phyloP scores from a whole-genome alignment of 2,329 filamentous ascomycete species.

The Ophiostoma pallidulum region DNA sequence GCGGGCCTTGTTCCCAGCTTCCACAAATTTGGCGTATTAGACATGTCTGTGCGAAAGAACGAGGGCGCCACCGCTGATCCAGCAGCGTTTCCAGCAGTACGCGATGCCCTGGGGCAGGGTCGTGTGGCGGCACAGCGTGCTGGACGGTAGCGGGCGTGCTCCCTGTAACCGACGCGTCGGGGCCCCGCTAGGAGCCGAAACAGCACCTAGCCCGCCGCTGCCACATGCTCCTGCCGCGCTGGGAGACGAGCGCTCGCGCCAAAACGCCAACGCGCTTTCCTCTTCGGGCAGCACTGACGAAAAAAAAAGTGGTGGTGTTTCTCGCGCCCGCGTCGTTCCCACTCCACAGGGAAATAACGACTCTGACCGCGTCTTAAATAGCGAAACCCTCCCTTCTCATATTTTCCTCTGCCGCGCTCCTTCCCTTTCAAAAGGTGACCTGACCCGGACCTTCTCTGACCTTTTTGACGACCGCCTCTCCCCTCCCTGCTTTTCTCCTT shows the following conservation, averaged over 20 bases:
- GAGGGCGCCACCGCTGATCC: no score
- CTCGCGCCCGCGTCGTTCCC: slow-evolving; percentile 17
- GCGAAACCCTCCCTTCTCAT: slow-evolving; percentile 12
- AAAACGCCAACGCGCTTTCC: slow-evolving; percentile 19
- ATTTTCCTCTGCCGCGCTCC: slow-evolving; percentile 4
- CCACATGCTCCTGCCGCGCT: slow-evolving; percentile 1
- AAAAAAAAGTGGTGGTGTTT: no score
- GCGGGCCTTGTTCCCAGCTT: no score
- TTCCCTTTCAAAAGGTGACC: slow-evolving; percentile 1
- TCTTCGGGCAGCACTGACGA: slow-evolving; percentile 1
- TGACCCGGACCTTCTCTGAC: slow-evolving; percentile 2
- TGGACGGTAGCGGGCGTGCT: neutral
- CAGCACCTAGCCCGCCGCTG: neutral
- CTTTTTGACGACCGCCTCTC: slow-evolving; percentile 8
- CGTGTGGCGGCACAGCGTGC: slow-evolving; percentile 1
- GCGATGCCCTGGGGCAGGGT: slow-evolving; percentile 1
- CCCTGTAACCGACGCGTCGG: slow-evolving; percentile 13
- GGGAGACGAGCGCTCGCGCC: slow-evolving; percentile 12
- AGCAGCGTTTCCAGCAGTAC: slow-evolving; percentile 5
- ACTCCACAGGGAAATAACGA: slow-evolving; percentile 15
- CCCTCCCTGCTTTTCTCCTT: no score
- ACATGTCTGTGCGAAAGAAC: no score
- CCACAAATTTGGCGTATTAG: no score
- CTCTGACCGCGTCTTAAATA: slow-evolving; percentile 18
- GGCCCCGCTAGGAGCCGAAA: neutral